These are phyloP conservation scores for Fusarium sp. DNA, from an alignment of 2,329 filamentous ascomycete genomes.

Conservation along the genomic window DNA sequence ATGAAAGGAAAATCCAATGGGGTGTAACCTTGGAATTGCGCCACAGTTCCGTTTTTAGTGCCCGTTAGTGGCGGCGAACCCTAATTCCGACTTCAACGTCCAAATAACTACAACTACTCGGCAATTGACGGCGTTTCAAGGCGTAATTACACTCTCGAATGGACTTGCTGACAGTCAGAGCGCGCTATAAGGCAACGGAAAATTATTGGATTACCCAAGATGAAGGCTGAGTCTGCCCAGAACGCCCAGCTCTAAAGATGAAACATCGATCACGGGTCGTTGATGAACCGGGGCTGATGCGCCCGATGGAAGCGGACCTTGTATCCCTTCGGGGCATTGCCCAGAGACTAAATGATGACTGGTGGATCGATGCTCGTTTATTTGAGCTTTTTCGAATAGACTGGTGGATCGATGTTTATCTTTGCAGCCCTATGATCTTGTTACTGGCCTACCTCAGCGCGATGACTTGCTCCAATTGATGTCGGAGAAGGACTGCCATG, in stretches of 20 bases:
- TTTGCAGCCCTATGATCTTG: not conserved
- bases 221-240: not conserved
- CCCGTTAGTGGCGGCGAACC: not conserved
- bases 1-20: not conserved
- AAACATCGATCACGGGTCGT: not conserved
- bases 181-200: rapidly evolving
- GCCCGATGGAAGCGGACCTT: not conserved
- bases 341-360: not conserved
- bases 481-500: not conserved
- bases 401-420: no score
- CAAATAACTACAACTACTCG: not conserved
- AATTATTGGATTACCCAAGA: not conserved
- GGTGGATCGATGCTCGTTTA: not conserved
- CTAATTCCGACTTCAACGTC: not conserved
- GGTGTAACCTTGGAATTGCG: not conserved
- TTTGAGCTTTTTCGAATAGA: no score
- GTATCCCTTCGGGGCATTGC: not conserved
- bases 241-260: not conserved
- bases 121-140: rapidly evolving
- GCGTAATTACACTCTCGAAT: not conserved
- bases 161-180: rapidly evolving
- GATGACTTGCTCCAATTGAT: not conserved
- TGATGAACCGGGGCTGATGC: not conserved
- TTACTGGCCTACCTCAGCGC: not conserved
- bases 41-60: not conserved